Conservation (phyloP, 345 rosid genomes). For the Crucihimalaya himalaica region DNA sequence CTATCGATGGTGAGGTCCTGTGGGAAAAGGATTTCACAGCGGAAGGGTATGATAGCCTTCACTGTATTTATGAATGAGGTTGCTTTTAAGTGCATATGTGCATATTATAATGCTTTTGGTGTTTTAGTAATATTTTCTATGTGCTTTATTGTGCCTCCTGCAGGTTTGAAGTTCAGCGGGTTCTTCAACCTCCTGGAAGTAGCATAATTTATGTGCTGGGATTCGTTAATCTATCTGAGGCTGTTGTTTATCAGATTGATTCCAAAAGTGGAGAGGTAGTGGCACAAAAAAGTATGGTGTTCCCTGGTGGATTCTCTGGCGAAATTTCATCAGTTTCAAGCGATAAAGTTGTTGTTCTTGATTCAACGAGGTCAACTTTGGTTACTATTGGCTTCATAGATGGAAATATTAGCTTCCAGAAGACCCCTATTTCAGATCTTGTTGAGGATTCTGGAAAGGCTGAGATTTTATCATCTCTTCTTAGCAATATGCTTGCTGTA, state of each 20-base stretch:
- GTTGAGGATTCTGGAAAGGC: slow-evolving; percentile 57
- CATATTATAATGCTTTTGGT: slow-evolving; percentile 10
- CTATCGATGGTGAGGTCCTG: slow-evolving; percentile 78
- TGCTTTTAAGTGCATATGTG: neutral
- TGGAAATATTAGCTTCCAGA: slow-evolving; percentile 58
- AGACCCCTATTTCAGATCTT: slow-evolving; percentile 60
- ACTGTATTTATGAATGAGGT: slow-evolving; percentile 10
- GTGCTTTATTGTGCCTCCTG: slow-evolving; percentile 30
- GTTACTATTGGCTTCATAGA: slow-evolving; percentile 53
- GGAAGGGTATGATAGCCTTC: slow-evolving; percentile 62
- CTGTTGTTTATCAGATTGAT: slow-evolving; percentile 63
- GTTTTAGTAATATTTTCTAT: slow-evolving; percentile 1
- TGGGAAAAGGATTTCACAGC: slow-evolving; percentile 83
- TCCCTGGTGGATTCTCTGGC: slow-evolving; percentile 77
- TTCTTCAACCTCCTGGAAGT: slow-evolving; percentile 62
- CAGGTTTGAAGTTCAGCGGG: slow-evolving; percentile 81
- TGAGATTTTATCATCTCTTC: slow-evolving; percentile 57
- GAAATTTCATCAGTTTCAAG: slow-evolving; percentile 64
- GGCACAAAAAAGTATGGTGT: slow-evolving; percentile 54
- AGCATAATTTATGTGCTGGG: slow-evolving; percentile 63
- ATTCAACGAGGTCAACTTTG: slow-evolving; percentile 62
- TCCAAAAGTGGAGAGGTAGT: slow-evolving; percentile 71
- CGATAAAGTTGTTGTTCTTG: slow-evolving; percentile 66
- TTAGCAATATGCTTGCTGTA: slow-evolving; percentile 60
- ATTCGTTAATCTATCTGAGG: slow-evolving; percentile 60